Base-by-base conservation (phyloP, 2,329 filamentous ascomycete genomes). In the Daldinia sp. region DNA sequence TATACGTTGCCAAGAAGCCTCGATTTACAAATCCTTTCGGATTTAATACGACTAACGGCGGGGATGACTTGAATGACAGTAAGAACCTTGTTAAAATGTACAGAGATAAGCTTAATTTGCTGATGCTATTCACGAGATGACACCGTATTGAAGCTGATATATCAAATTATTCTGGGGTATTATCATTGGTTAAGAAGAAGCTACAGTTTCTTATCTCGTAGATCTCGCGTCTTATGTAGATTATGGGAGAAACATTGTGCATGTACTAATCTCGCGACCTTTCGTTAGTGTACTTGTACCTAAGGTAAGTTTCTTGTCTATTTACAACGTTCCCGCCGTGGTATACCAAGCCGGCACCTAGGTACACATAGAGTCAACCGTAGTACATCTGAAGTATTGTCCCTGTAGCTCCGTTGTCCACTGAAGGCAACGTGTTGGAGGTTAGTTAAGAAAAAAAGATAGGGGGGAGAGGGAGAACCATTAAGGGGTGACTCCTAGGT, bases 201-300 rank as follows among this genome's bases (percentile, higher is more conserved):
- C 26, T 18, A 28, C 7, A 18, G 46, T 33, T 28, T 44, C 55
- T 35, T 65, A 61, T 65, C 28, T 54, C 18, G 39, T 28, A 35
- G 6, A 35, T 35, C 33, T 35, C 33, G 33, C 10, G 10, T 35
- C 33, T 10, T 35, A 35, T 35, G 33, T 35, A 53, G 28, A 64
- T 48, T 23, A 56, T 28, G 6, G 46, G 46, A 53, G 35, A 56
- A 37, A 42, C 41, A 28, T 59, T 55, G 39, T 30, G 20, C 33
- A 37, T 55, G 30, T n/a, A 42, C 20, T 39, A 37, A 59, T 63
- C 59, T 57, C 53, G 61, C 60, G 13, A 55, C 33, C 23, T 53
- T 39, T 42, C 23, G 41, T 20, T 41, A 60, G 2, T 35, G 33
- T 35, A 35, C 10, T 10, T 9, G 33, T 35, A 35, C 7, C 33